phyloP scores from a whole-genome alignment of 331 rosid species.

The Malus hybrid region DNA sequence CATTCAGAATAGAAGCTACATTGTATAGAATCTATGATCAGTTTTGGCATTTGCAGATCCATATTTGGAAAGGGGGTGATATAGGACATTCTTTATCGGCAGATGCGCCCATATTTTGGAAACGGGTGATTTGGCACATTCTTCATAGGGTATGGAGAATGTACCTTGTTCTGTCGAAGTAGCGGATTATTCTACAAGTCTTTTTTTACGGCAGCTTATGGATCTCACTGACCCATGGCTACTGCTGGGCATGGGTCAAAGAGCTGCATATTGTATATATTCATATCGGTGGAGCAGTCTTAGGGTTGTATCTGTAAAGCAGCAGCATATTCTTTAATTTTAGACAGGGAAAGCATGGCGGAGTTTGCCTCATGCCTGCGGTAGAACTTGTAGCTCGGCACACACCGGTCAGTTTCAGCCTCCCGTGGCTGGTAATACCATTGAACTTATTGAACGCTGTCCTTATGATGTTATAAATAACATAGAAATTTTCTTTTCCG shows the following conservation, averaged over 20 bases:
- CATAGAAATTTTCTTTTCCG: background rate
- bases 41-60: slow-evolving; percentile 1
- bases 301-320: background rate
- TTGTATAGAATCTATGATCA: slow-evolving; percentile 12
- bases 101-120: background rate
- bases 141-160: background rate
- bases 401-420: background rate
- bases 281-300: background rate
- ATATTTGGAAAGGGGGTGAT: slow-evolving; percentile 20
- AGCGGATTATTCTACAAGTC: background rate
- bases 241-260: background rate
- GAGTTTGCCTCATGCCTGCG: background rate
- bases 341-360: background rate
- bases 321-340: background rate
- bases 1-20: background rate
- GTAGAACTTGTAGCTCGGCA: background rate
- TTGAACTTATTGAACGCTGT: background rate
- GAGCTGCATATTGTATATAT: slow-evolving; percentile 7
- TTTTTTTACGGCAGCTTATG: background rate
- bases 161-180: background rate
- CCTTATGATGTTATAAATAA: background rate
- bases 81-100: background rate
- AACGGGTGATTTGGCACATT: background rate
- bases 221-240: slow-evolving; percentile 1
- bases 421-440: background rate